Conservation (phyloP, 2,329 filamentous ascomycete genomes). For the Diaporthe citri region DNA sequence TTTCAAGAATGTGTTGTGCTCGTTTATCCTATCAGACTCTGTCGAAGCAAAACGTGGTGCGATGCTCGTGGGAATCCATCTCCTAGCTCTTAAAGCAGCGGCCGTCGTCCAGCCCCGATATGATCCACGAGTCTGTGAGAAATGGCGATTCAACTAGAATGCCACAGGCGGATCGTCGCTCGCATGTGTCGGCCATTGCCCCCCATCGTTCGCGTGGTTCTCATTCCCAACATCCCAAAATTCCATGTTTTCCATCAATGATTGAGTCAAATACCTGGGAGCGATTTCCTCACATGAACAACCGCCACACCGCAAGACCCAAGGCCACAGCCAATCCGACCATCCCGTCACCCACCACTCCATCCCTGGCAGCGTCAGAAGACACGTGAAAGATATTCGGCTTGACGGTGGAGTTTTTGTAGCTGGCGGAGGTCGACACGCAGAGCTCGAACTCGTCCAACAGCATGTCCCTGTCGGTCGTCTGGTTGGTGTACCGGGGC, state of each 20-base stretch:
- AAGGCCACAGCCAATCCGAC: background rate
- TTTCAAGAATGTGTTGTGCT: too few species aligned
- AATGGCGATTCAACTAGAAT: too few species aligned
- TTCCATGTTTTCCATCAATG: background rate
- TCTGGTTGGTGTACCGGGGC: background rate
- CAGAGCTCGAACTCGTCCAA: background rate
- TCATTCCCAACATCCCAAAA: background rate
- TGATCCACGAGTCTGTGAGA: too few species aligned
- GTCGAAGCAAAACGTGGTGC: too few species aligned
- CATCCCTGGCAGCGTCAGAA: background rate
- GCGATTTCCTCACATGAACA: background rate
- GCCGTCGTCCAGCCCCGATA: too few species aligned
- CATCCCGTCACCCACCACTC: background rate
- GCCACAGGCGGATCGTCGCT: too few species aligned
- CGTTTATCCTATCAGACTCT: too few species aligned
- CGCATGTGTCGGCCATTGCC: too few species aligned
- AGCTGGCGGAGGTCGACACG: background rate
- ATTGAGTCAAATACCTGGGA: background rate
- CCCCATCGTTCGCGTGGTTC: too few species aligned
- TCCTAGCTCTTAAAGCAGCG: too few species aligned
- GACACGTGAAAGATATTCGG: background rate
- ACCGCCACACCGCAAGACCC: background rate
- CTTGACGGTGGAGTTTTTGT: background rate
- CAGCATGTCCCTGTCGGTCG: background rate
- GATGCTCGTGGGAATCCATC: too few species aligned